These are phyloP conservation scores for Isoetes taiwanensis DNA, from an alignment of 75 land plant genomes.

Conservation along the genomic window DNA sequence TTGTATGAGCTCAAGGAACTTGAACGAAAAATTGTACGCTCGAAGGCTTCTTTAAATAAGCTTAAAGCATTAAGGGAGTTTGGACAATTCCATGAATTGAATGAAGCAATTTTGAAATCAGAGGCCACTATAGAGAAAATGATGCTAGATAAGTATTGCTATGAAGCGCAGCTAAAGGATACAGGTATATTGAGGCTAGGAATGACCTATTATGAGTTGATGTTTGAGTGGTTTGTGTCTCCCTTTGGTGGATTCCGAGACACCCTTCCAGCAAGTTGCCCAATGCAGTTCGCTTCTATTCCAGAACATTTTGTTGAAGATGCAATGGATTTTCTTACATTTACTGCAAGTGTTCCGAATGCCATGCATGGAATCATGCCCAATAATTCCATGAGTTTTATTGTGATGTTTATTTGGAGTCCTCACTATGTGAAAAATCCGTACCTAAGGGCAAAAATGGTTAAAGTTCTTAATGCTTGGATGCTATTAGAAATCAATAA, in stretches of 20 bases:
- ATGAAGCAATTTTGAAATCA: neutral
- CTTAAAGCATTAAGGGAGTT: neutral
- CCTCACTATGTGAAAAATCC: constrained; percentile 8
- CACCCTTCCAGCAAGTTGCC: neutral
- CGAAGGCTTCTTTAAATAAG: neutral
- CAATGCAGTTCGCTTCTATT: constrained; percentile 6
- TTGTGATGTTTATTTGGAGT: constrained; percentile 4
- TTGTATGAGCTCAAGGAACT: neutral
- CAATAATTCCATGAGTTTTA: constrained; percentile 2
- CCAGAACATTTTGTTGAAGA: constrained; percentile 4
- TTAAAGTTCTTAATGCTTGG: constrained; percentile 3
- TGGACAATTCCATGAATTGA: neutral
- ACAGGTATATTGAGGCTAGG: neutral
- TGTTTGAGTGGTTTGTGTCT: neutral
- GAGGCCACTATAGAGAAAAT: neutral
- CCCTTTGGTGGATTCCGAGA: neutral
- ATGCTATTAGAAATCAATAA: no score
- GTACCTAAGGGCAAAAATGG: constrained; percentile 5
- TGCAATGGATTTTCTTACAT: neutral
- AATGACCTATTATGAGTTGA: neutral
- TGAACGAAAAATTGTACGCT: neutral
- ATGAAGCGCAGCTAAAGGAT: neutral
- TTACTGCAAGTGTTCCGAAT: neutral
- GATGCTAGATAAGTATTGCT: neutral
- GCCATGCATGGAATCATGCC: neutral